phyloP scores from a whole-genome alignment of 108 stramenopile genomes.

The Skeletonema potamos region DNA sequence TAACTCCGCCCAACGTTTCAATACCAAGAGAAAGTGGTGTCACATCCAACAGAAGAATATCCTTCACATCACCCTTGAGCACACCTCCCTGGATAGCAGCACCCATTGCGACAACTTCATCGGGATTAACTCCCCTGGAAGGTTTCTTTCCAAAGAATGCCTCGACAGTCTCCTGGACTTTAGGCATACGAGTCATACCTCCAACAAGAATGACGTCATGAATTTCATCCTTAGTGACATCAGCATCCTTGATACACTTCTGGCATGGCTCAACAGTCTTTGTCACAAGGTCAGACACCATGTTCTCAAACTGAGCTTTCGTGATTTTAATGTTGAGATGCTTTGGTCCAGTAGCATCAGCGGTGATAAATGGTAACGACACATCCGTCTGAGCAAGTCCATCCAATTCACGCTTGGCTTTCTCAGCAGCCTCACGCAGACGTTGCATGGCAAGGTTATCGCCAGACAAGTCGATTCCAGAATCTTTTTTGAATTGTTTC shows the following conservation, averaged over 20 bases:
- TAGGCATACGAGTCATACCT: conserved; percentile 99
- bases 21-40: conserved; percentile 99
- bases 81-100: conserved; percentile 99
- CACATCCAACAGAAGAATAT: conserved; percentile 98
- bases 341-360: conserved; percentile 97
- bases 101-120: conserved; percentile 99
- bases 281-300: conserved; percentile 91
- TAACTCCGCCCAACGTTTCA: conserved; percentile 99
- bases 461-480: conserved; percentile 89
- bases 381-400: conserved; percentile 99
- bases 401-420: conserved; percentile 99
- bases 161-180: conserved; percentile 98
- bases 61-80: conserved; percentile 98
- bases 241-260: conserved; percentile 95
- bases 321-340: conserved; percentile 96
- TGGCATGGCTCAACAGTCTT: conserved; percentile 97
- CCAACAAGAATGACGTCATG: conserved; percentile 99
- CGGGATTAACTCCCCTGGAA: conserved; percentile 97
- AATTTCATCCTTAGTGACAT: conserved; percentile 88
- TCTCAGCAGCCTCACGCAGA: conserved; percentile 97
- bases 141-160: conserved; percentile 94
- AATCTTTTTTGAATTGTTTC: conserved; percentile 94
- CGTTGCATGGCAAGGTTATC: conserved; percentile 99
- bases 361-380: conserved; percentile 98
- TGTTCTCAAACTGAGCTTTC: conserved; percentile 94